Base-by-base conservation (phyloP, 2,329 filamentous ascomycete genomes). In the Mycosphaerella sp. region DNA sequence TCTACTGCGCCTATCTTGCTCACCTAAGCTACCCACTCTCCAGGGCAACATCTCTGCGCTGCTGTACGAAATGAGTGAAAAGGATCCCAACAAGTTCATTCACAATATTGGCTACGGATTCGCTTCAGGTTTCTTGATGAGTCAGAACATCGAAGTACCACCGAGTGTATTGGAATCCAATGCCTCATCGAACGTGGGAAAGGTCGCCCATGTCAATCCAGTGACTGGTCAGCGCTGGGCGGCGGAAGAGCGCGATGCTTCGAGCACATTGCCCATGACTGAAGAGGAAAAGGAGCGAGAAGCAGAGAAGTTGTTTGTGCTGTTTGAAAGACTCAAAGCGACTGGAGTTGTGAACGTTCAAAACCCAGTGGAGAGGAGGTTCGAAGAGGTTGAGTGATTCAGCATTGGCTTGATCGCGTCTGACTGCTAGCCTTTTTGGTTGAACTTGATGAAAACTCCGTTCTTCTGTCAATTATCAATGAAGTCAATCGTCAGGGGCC, bases 91-190 rank as follows among this genome's bases (percentile, higher is more conserved):
- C 13, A 85, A 77, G 27, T 93, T 96, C 63, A 86, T 97, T 0
- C 79, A 87, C 45, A 96, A 96, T 60, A 87, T 98, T 10, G 93
- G 93, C 0, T 98, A 95, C 65, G 93, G 93, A 0, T 95, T 87
- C 64, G 93, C 93, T 0, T 87, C 89, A 0, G 93, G 93, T 0
- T 95, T 93, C 66, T 73, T 98, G 13, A 85, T 90, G 71, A 85
- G 86, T 56, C 86, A 91, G 56, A 87, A 93, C 49, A 82, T 97
- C 10, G 77, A 84, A 0, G 75, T 95, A 17, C 88, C 89, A 0
- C 76, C 82, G 52, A 82, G 77, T 49, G 79, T 82, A 1, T 71
- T 81, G 8, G 78, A 84, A 59, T 75, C 77, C 6, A 76, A 73
- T 62, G 75, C 73, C 32, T 68, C 62, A 8, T 41, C 44, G n/a